Evolutionary conservation across 257 asterid species (phyloP).

Genomic region (Vinca minor): DNA sequence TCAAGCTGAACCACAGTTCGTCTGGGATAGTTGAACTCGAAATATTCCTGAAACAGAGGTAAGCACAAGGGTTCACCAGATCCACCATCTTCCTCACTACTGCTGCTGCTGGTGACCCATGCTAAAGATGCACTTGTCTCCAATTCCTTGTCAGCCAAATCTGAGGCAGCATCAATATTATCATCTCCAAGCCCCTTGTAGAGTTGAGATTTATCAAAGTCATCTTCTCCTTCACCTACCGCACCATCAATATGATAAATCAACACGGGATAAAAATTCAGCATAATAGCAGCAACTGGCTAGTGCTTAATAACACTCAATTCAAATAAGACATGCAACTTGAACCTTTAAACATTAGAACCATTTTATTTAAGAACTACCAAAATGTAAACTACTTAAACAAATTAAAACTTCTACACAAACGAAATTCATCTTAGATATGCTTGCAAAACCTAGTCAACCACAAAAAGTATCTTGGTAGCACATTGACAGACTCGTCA

Average conservation of each 20-base stretch:
- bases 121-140: constrained; percentile 49
- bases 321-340: not conserved
- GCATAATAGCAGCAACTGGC: no score
- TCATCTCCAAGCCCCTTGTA: constrained; percentile 22
- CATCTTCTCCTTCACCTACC: constrained; percentile 13
- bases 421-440: not conserved
- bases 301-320: not conserved
- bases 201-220: constrained; percentile 10
- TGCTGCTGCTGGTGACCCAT: constrained; percentile 47
- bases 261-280: not conserved
- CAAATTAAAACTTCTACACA: not conserved
- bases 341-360: not conserved
- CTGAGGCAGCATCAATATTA: constrained; percentile 17
- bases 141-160: constrained; percentile 33
- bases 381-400: no score
- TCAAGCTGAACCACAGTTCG: constrained; percentile 23
- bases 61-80: constrained; percentile 24
- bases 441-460: not conserved
- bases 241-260: not conserved
- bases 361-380: no score
- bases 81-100: constrained; percentile 41
- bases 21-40: constrained; percentile 31
- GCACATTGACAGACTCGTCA: not conserved
- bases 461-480: not conserved
- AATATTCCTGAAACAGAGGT: constrained; percentile 26